Evolutionary conservation across 768 basidiomycete genomes (phyloP).

Genomic region (Xerocomus spinulosus): DNA sequence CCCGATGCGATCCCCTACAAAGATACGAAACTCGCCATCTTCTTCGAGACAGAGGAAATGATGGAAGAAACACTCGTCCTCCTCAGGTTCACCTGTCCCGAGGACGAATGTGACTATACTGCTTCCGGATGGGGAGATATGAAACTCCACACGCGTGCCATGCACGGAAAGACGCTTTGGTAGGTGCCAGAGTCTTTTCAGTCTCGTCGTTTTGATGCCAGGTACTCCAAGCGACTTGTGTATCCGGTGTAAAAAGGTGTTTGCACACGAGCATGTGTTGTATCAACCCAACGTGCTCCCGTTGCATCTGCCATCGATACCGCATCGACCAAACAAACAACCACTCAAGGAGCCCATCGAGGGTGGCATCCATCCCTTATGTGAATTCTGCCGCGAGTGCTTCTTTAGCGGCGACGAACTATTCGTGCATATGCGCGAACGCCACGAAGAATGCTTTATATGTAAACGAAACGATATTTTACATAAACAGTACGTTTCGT

Average conservation of each 20-base stretch:
- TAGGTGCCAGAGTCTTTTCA: slow-evolving; percentile 25
- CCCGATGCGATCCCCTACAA: slow-evolving; percentile 56
- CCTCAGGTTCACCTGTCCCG: slow-evolving; percentile 93
- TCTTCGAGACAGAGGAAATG: slow-evolving; percentile 87
- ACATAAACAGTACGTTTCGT: slow-evolving; percentile 75
- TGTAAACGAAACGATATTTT: slow-evolving; percentile 79
- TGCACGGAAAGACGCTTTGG: slow-evolving; percentile 82
- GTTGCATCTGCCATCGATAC: slow-evolving; percentile 73
- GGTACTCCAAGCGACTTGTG: slow-evolving; percentile 68
- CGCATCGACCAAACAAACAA: slow-evolving; percentile 37
- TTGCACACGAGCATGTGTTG: slow-evolving; percentile 88
- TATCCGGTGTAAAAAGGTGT: slow-evolving; percentile 86
- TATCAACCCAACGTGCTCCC: slow-evolving; percentile 65
- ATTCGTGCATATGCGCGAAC: slow-evolving; percentile 89
- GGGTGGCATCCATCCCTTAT: slow-evolving; percentile 72
- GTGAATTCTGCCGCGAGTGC: slow-evolving; percentile 88
- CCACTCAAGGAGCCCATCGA: slow-evolving; percentile 54
- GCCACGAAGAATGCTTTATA: slow-evolving; percentile 94
- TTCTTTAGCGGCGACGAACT: slow-evolving; percentile 92
- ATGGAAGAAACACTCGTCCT: slow-evolving; percentile 93
- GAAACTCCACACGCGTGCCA: slow-evolving; percentile 73
- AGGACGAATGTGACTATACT: slow-evolving; percentile 74
- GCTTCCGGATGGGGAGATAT: slow-evolving; percentile 88
- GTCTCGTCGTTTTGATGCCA: neutral
- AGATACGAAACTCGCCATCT: slow-evolving; percentile 70